phyloP scores from a whole-genome alignment of 768 basidiomycete genomes.

The Phaeotremella fagi region DNA sequence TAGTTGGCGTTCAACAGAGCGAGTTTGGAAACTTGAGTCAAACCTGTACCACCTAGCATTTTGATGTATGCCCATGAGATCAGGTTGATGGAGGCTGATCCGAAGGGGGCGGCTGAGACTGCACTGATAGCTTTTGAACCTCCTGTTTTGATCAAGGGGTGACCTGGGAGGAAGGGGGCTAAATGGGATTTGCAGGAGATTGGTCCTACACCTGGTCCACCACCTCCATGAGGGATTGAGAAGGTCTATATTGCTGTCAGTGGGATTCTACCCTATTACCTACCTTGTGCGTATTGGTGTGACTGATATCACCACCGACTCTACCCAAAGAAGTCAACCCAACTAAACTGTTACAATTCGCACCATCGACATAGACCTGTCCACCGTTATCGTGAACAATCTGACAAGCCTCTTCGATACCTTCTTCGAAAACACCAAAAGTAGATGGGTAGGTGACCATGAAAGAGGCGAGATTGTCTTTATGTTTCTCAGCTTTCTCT shows the following conservation, averaged over 20 bases:
- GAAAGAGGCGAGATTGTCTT: slow-evolving; percentile 86
- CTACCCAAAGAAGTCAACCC: slow-evolving; percentile 79
- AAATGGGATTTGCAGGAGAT: slow-evolving; percentile 93
- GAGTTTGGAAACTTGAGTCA: slow-evolving; percentile 75
- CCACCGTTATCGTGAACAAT: slow-evolving; percentile 93
- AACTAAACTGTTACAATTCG: slow-evolving; percentile 90
- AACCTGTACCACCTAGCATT: slow-evolving; percentile 94
- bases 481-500: slow-evolving; percentile 83
- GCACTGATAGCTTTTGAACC: slow-evolving; percentile 73
- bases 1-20: slow-evolving; percentile 96
- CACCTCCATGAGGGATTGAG: slow-evolving; percentile 96
- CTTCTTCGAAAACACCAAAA: slow-evolving; percentile 94
- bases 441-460: slow-evolving; percentile 99
- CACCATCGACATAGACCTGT: slow-evolving; percentile 95
- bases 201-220: slow-evolving; percentile 93
- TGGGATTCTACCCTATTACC: background rate
- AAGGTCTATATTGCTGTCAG: slow-evolving; percentile 57
- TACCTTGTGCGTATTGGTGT: slow-evolving; percentile 84
- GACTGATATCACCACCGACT: slow-evolving; percentile 97
- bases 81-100: slow-evolving; percentile 87
- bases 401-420: slow-evolving; percentile 77
- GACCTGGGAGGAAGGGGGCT: slow-evolving; percentile 86
- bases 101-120: slow-evolving; percentile 86
- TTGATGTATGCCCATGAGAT: slow-evolving; percentile 99
- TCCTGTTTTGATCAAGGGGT: slow-evolving; percentile 65